Evolutionary conservation across 192 early-diverging fungal species (phyloP).

Genomic region (Coemansia sp.): DNA sequence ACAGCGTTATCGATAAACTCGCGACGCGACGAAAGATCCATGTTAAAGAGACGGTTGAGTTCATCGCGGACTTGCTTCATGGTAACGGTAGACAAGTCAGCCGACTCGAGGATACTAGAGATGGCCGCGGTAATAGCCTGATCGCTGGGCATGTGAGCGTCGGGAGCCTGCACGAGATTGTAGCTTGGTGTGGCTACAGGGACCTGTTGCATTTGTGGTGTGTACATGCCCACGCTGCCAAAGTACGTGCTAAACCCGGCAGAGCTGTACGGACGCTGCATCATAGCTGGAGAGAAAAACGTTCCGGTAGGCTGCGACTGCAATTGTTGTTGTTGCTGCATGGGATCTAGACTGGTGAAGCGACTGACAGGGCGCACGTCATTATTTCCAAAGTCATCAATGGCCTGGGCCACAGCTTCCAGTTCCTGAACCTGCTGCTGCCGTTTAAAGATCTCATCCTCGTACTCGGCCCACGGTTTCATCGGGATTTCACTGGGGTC

Average conservation of each 20-base stretch:
- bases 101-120: conserved; percentile 59
- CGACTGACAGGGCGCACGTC: conserved; percentile 31
- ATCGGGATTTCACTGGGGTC: conserved; percentile 82
- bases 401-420: conserved; percentile 38
- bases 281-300: background rate
- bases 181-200: conserved; percentile 21
- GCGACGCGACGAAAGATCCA: conserved; percentile 47
- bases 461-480: conserved; percentile 85
- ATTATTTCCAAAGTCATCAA: conserved; percentile 35
- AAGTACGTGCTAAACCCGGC: conserved; percentile 26
- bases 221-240: conserved; percentile 16
- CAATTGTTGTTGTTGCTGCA: conserved; percentile 1
- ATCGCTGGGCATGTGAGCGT: conserved; percentile 20
- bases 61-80: conserved; percentile 80
- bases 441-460: conserved; percentile 52
- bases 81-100: conserved; percentile 68
- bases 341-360: conserved; percentile 10
- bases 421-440: conserved; percentile 18
- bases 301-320: background rate
- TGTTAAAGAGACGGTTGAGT: conserved; percentile 57
- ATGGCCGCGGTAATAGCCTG: conserved; percentile 67
- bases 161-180: conserved; percentile 24
- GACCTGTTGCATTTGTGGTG: conserved; percentile 8
- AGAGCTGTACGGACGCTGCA: conserved; percentile 16
- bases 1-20: conserved; percentile 41